Evolutionary conservation across 1,284 basidiomycete species (phyloP).

Genomic region (Ustilago lituana): DNA sequence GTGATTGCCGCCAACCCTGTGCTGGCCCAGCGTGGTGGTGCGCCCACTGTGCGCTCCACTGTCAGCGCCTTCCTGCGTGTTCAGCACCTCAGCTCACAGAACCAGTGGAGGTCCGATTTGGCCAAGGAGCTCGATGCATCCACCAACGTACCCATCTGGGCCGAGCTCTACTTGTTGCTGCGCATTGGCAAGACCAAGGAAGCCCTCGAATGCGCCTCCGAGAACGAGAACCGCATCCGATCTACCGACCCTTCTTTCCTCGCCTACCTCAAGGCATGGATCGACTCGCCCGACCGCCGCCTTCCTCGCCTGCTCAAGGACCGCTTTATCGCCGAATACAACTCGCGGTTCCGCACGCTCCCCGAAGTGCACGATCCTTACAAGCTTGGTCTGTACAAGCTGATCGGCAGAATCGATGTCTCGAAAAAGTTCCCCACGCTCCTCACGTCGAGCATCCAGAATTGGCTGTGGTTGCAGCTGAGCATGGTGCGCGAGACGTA

Average conservation of each 20-base stretch:
- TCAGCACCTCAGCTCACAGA: constrained; percentile 55
- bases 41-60: constrained; percentile 88
- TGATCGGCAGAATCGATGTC: constrained; percentile 92
- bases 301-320: constrained; percentile 72
- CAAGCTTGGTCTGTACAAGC: constrained; percentile 93
- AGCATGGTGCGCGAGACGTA: constrained; percentile 73
- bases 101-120: constrained; percentile 58
- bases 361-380: constrained; percentile 79
- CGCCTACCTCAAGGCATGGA: constrained; percentile 83
- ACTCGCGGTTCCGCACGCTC: constrained; percentile 77
- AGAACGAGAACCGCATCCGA: constrained; percentile 79
- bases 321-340: constrained; percentile 86
- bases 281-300: constrained; percentile 70
- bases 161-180: constrained; percentile 87
- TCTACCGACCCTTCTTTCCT: constrained; percentile 85
- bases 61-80: constrained; percentile 70
- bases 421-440: constrained; percentile 80
- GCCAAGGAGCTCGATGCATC: constrained; percentile 53
- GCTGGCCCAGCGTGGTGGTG: constrained; percentile 88
- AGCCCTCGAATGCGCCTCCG: constrained; percentile 76
- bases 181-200: constrained; percentile 84
- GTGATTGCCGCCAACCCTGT: constrained; percentile 83
- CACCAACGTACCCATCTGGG: constrained; percentile 79
- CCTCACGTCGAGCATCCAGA: constrained; percentile 91
- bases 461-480: constrained; percentile 99